Base-by-base conservation (phyloP, 176 grass and related monocot genomes). In the Puccinellia tenuiflora region DNA sequence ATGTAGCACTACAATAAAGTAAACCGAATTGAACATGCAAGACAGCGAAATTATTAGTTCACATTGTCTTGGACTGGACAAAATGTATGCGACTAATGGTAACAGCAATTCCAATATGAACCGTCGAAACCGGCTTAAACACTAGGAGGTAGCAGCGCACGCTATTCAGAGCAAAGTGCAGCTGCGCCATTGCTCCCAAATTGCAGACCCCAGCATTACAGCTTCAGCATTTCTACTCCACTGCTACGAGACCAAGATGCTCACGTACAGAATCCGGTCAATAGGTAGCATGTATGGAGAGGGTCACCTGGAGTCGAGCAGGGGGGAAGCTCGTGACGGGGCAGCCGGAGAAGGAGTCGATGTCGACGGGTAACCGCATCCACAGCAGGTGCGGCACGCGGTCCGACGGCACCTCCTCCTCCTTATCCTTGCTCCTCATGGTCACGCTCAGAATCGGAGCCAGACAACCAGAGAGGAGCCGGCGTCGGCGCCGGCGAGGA, bases 281-380 rank as follows among this genome's bases (percentile, higher is more conserved):
- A n/a, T 66, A n/a, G 31, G 31, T 10, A 34, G 16, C 37, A 89
- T n/a, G n/a, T n/a, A n/a, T n/a, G n/a, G n/a, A n/a, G n/a, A n/a
- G n/a, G n/a, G n/a, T n/a, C n/a, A n/a, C 92, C 89, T 94, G 22
- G 78, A 45, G 80, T 94, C 87, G 4, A 94, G 84, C n/a, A 52
- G 50, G 83, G 14, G 87, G 92, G 26, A 91, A 73, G 20, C 70
- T 45, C 17, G 21, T 9, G 22, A 89, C 68, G 68, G 86, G 87
- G 68, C 84, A 70, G 3, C 82, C 89, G 29, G 90, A 86, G 75
- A 89, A 91, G 73, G 51, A 56, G 43, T 94, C 87, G 60, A 91
- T 87, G 78, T 94, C 80, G n/a, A 91, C 89, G 7, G 86, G 68
- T 51, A 31, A 34, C 50, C 92, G 86, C 92, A 94, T 94, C 92